Evolutionary conservation across 108 stramenopile genomes (phyloP).

Genomic region (Discostella pseudostelligera): DNA sequence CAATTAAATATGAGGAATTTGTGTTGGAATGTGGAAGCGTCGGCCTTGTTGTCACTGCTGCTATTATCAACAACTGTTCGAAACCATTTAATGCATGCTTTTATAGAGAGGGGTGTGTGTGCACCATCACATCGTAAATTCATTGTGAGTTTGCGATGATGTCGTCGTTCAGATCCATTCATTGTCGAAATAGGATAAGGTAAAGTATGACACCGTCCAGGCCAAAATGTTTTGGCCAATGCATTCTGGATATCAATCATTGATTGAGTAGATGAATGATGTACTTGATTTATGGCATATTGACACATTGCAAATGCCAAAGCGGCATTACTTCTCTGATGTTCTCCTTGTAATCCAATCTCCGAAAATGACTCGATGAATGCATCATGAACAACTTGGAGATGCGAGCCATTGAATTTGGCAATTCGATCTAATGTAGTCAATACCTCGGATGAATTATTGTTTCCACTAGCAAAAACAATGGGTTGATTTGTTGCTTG

Average conservation of each 20-base stretch:
- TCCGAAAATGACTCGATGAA: slow-evolving; percentile 14
- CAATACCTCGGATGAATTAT: slow-evolving; percentile 18
- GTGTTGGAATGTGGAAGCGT: neutral
- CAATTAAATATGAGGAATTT: slow-evolving; percentile 71
- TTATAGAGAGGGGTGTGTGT: slow-evolving; percentile 73
- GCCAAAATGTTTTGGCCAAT: slow-evolving; percentile 62
- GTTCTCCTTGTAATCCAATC: slow-evolving; percentile 58
- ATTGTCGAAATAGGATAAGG: slow-evolving; percentile 5
- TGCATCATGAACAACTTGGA: slow-evolving; percentile 24
- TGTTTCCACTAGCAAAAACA: slow-evolving; percentile 28
- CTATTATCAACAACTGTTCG: slow-evolving; percentile 12
- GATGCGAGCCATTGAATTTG: slow-evolving; percentile 9
- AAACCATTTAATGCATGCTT: slow-evolving; percentile 68
- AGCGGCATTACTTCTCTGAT: slow-evolving; percentile 76
- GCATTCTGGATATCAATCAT: slow-evolving; percentile 29
- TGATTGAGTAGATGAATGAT: neutral
- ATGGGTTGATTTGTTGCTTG: neutral
- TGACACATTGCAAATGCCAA: slow-evolving; percentile 67
- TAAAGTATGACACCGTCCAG: slow-evolving; percentile 73
- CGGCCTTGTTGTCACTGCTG: neutral
- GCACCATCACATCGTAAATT: slow-evolving; percentile 70
- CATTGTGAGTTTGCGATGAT: slow-evolving; percentile 4
- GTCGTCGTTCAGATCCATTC: slow-evolving; percentile 2
- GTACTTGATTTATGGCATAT: slow-evolving; percentile 15
- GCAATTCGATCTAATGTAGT: slow-evolving; percentile 11